phyloP scores from a whole-genome alignment of 257 asterid genomes.

The Nicotiana knightiana region DNA sequence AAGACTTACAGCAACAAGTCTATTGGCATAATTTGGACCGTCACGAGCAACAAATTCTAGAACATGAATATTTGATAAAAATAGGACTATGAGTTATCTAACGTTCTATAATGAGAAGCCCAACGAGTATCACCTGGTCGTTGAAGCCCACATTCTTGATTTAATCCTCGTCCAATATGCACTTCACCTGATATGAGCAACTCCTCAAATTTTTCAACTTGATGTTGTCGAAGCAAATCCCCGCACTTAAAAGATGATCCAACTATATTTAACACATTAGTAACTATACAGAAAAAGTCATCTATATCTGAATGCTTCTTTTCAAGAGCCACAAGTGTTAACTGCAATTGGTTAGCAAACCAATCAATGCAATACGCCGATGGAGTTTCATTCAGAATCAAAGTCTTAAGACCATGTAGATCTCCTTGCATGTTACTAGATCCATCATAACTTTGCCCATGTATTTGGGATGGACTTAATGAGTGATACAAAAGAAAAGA shows the following conservation, averaged over 20 bases:
- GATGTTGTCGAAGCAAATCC: too few relatives aligned
- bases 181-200: too few relatives aligned
- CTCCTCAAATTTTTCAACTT: too few relatives aligned
- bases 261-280: background rate
- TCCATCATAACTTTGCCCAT: slow-evolving; percentile 1
- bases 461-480: background rate
- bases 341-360: background rate
- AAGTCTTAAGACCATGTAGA: background rate
- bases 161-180: too few relatives aligned
- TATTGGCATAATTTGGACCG: background rate
- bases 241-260: background rate
- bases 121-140: too few relatives aligned
- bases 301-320: background rate
- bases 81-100: too few relatives aligned
- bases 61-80: too few relatives aligned
- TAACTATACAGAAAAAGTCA: background rate
- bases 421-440: background rate
- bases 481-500: background rate
- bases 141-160: too few relatives aligned
- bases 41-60: background rate
- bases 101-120: too few relatives aligned
- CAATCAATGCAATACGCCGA: background rate
- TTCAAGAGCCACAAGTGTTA: background rate
- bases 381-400: background rate
- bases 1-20: background rate